A percentile compares a stretch with the other conserved stretches of the same genome.
Conservation (phyloP, 2,329 filamentous ascomycete genomes). For the Sporothrix schenckii region DNA sequence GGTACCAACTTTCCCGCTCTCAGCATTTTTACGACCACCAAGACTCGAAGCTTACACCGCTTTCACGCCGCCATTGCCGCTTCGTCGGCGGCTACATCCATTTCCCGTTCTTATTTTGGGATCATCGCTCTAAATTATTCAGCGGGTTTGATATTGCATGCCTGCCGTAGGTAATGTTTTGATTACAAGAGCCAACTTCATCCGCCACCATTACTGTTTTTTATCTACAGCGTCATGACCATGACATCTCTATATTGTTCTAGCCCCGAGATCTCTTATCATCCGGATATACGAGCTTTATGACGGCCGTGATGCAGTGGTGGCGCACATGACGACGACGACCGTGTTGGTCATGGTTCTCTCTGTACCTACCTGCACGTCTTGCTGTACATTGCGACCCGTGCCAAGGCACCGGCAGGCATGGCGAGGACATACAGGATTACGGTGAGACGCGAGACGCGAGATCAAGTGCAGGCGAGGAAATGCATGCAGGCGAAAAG, state of each 20-base stretch:
- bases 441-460: conserved; percentile 5
- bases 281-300: conserved; percentile 21
- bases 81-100: neutral
- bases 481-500: conserved; percentile 5
- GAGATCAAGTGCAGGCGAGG: conserved; percentile 16
- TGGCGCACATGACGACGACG: neutral
- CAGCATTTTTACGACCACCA: neutral
- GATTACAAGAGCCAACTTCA: neutral
- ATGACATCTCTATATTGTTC: neutral
- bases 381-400: neutral
- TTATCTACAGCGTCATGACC: conserved; percentile 16
- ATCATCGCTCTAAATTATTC: neutral
- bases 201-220: too few species aligned
- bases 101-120: neutral
- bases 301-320: neutral
- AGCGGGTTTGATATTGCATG: neutral
- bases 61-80: conserved; percentile 6
- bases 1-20: neutral
- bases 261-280: conserved; percentile 14
- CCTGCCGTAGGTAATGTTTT: neutral
- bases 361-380: neutral
- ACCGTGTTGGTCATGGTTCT: too few species aligned
- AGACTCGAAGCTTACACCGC: neutral
- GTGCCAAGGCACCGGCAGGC: neutral
- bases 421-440: neutral